Evolutionary conservation across 225 moss, liverwort and hornwort species (phyloP).

Genomic region (Marchantia paleacea): DNA sequence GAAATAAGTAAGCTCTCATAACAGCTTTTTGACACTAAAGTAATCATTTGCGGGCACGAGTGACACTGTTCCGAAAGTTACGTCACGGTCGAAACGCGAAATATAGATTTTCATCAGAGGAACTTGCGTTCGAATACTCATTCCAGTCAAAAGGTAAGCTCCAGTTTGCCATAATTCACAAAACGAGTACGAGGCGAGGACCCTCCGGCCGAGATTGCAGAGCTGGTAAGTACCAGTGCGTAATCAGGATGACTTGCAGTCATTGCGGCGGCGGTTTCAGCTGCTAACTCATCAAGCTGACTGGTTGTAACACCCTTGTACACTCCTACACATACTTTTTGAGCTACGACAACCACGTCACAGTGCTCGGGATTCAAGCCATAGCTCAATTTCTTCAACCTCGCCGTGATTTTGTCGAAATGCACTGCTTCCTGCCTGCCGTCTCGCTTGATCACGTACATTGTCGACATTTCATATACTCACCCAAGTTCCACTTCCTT

Average conservation of each 20-base stretch:
- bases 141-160: no score
- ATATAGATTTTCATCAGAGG: not conserved
- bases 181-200: no score
- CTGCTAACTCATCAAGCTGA: constrained; percentile 91
- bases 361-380: constrained; percentile 89
- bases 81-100: not conserved
- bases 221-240: constrained; percentile 49
- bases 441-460: constrained; percentile 98
- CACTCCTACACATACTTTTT: constrained; percentile 89
- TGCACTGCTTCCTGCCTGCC: constrained; percentile 91
- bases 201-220: not conserved
- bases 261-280: constrained; percentile 94
- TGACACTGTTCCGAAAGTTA: no score
- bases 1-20: not conserved
- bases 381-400: constrained; percentile 90
- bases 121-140: not conserved
- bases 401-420: constrained; percentile 89
- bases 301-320: constrained; percentile 92
- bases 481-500: not conserved
- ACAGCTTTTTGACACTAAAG: no score
- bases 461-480: constrained; percentile 39
- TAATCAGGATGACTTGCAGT: constrained; percentile 91
- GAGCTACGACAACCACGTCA: constrained; percentile 84
- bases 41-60: no score
- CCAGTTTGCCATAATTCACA: no score